Conservation (phyloP, 805 yeast species). For the Millerozyma acaciae region DNA sequence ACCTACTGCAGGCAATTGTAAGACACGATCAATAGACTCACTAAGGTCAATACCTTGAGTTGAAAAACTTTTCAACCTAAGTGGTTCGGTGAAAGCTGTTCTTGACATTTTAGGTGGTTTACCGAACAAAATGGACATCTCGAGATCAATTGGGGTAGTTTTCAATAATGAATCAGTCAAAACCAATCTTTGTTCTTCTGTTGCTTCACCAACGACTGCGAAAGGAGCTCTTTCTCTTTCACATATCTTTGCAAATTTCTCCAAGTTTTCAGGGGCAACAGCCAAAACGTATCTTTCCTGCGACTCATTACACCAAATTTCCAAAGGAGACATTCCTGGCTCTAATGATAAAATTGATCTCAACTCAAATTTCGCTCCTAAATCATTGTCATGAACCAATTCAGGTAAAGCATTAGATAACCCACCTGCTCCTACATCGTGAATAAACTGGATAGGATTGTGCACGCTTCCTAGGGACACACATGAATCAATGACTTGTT, state of each 20-base stretch:
- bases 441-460: slow-evolving; percentile 88
- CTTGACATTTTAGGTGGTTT: slow-evolving; percentile 96
- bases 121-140: slow-evolving; percentile 92
- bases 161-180: slow-evolving; percentile 74
- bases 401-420: slow-evolving; percentile 96
- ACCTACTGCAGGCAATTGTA: slow-evolving; percentile 90
- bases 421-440: slow-evolving; percentile 99
- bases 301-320: slow-evolving; percentile 99
- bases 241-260: slow-evolving; percentile 72
- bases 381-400: slow-evolving; percentile 91
- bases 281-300: slow-evolving; percentile 97
- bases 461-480: slow-evolving; percentile 63
- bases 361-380: slow-evolving; percentile 91
- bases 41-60: slow-evolving; percentile 35
- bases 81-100: slow-evolving; percentile 58
- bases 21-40: slow-evolving; percentile 77
- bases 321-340: slow-evolving; percentile 99
- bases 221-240: slow-evolving; percentile 93
- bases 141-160: slow-evolving; percentile 90
- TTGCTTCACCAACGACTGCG: slow-evolving; percentile 94
- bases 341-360: slow-evolving; percentile 88
- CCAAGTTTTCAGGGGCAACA: slow-evolving; percentile 74
- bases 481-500: slow-evolving; percentile 95
- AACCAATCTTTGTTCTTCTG: slow-evolving; percentile 76
- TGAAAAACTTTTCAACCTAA: slow-evolving; percentile 42